Evolutionary conservation across 306 rosid genomes (phyloP).

Genomic region (Notholithocarpus densiflorus): DNA sequence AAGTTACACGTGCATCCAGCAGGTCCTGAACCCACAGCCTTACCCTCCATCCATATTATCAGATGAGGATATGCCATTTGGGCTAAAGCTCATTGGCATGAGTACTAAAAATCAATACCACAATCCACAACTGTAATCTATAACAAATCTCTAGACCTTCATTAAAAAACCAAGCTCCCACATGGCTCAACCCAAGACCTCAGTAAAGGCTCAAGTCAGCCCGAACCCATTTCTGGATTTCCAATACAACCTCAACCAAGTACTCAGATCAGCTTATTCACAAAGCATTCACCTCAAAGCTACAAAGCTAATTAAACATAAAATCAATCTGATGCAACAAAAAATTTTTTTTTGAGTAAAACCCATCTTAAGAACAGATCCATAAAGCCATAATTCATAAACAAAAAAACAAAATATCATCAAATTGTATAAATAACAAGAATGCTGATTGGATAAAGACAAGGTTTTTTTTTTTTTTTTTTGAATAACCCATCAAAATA

Average conservation of each 20-base stretch:
- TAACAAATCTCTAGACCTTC: too few relatives aligned
- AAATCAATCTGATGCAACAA: neutral
- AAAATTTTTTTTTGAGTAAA: neutral
- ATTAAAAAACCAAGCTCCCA: too few relatives aligned
- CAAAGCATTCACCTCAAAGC: neutral
- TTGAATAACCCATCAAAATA: neutral
- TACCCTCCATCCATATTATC: too few relatives aligned
- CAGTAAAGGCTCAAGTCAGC: too few relatives aligned
- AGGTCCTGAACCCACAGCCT: too few relatives aligned
- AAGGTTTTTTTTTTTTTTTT: neutral
- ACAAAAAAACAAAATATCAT: neutral
- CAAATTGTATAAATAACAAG: neutral
- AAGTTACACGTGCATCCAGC: neutral
- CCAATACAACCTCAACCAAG: neutral
- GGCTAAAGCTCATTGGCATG: too few relatives aligned
- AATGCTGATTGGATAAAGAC: neutral
- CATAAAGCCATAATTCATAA: neutral
- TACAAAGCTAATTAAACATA: neutral
- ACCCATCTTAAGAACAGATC: neutral
- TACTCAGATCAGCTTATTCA: neutral
- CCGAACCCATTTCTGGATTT: neutral
- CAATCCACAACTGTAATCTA: too few relatives aligned
- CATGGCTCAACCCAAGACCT: too few relatives aligned
- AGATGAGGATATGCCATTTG: too few relatives aligned
- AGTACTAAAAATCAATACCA: too few relatives aligned